A percentile compares a stretch with the other conserved stretches of the same genome.
phyloP scores from a whole-genome alignment of 768 basidiomycete genomes.

The Mycena albidolilacea region DNA sequence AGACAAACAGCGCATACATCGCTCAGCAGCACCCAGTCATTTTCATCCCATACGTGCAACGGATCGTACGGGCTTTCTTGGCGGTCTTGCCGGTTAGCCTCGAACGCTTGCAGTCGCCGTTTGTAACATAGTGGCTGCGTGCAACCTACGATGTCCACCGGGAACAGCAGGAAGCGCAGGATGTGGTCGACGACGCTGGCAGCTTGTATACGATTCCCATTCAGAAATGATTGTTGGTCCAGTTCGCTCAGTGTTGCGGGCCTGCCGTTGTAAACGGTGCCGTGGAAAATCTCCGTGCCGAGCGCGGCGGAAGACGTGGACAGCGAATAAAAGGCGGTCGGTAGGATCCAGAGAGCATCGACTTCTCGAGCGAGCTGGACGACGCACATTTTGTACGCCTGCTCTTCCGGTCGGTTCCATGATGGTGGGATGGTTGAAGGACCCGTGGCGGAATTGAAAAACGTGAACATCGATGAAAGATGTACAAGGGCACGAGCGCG shows the following conservation, averaged over 20 bases:
- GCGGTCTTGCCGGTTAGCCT: not conserved
- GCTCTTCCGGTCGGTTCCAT: not conserved
- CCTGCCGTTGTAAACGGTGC: not conserved
- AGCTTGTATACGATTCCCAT: not conserved
- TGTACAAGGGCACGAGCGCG: conserved; percentile 13
- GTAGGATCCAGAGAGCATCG: conserved; percentile 24
- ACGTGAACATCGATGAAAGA: conserved; percentile 1
- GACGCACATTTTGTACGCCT: not conserved
- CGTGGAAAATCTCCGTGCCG: not conserved
- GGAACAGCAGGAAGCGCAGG: not conserved
- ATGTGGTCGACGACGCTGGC: not conserved
- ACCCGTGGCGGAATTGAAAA: not conserved
- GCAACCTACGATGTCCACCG: not conserved
- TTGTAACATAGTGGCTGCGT: not conserved
- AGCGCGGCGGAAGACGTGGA: not conserved
- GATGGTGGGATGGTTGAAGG: not conserved
- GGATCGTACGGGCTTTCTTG: not conserved
- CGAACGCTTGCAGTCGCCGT: not conserved
- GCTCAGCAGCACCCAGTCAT: not conserved
- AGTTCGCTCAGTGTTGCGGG: not conserved
- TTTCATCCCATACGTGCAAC: not conserved
- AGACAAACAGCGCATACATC: not conserved
- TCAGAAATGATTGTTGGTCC: conserved; percentile 13
- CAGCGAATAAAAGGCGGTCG: not conserved
- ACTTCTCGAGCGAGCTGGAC: conserved; percentile 30